Percentiles rank a stretch among this genome's conserved stretches.
Conservation (phyloP, 495 filamentous ascomycete genomes). For the Schizothecium vesticola region DNA sequence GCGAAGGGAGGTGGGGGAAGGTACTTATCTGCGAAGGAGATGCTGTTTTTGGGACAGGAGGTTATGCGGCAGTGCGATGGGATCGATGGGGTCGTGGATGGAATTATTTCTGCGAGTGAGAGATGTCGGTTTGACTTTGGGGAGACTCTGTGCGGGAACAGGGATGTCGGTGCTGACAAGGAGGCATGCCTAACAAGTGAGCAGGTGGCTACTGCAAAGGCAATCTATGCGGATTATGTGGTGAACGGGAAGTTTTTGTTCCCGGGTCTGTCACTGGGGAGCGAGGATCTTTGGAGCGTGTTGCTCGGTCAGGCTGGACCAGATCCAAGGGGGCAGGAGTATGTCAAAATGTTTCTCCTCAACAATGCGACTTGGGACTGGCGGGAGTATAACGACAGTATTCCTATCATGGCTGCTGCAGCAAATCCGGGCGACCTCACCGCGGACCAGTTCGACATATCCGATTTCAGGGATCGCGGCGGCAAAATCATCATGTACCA, state of each 20-base stretch:
- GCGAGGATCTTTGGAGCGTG: conserved; percentile 37
- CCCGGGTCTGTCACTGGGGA: conserved; percentile 42
- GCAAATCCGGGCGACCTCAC: conserved; percentile 43
- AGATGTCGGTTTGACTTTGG: conserved; percentile 50
- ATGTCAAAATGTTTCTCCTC: conserved; percentile 40
- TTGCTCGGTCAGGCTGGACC: conserved; percentile 32
- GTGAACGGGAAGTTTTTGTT: conserved; percentile 49
- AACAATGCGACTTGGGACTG: conserved; percentile 37
- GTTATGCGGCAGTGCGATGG: conserved; percentile 57
- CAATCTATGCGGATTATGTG: conserved; percentile 49
- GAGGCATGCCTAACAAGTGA: conserved; percentile 46
- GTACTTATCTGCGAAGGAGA: conserved; percentile 46
- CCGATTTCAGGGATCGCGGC: conserved; percentile 41
- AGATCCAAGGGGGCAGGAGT: conserved; percentile 37
- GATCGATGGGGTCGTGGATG: conserved; percentile 57
- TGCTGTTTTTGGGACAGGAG: conserved; percentile 45
- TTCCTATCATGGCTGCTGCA: conserved; percentile 34
- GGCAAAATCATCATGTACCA: conserved; percentile 55
- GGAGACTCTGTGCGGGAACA: conserved; percentile 42
- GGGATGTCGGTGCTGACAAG: conserved; percentile 26
- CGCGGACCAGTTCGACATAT: conserved; percentile 45
- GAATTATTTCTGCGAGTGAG: conserved; percentile 55
- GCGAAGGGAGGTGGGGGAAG: conserved; percentile 35
- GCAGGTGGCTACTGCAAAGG: conserved; percentile 48
- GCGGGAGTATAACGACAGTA: conserved; percentile 31